Conservation (phyloP, 1,139 yeast species). For the Taphrina wiesneri region DNA sequence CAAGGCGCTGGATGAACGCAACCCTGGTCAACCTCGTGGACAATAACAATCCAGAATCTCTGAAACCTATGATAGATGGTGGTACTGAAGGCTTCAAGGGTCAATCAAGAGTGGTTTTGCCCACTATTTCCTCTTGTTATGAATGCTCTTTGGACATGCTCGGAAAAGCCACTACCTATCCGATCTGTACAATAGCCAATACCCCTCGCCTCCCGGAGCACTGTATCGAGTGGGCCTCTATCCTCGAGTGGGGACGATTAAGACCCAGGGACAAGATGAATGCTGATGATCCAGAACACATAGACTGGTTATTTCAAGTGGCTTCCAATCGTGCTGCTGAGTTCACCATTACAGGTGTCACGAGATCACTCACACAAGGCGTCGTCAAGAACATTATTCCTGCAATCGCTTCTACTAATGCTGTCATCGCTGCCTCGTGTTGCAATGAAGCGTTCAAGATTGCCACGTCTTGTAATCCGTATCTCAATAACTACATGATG, state of each 20-base stretch:
- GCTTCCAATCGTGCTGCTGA: constrained; percentile 62
- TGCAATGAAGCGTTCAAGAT: constrained; percentile 85
- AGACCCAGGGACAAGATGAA: constrained; percentile 55
- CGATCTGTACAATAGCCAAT: constrained; percentile 91
- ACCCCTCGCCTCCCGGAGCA: constrained; percentile 94
- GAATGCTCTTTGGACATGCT: constrained; percentile 85
- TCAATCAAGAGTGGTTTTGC: constrained; percentile 82
- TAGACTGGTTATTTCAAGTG: constrained; percentile 61
- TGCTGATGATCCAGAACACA: constrained; percentile 68
- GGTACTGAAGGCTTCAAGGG: constrained; percentile 97
- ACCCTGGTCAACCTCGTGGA: constrained; percentile 66
- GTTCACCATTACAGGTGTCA: constrained; percentile 71
- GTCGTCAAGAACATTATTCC: constrained; percentile 92
- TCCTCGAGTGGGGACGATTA: constrained; percentile 67
- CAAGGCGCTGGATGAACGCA: constrained; percentile 88
- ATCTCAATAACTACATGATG: constrained; percentile 78
- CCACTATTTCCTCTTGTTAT: constrained; percentile 83
- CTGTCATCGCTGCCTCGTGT: constrained; percentile 87
- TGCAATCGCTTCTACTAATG: constrained; percentile 91
- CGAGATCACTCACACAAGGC: constrained; percentile 71
- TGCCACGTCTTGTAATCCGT: constrained; percentile 67
- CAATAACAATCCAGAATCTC: constrained; percentile 52
- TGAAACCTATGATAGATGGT: constrained; percentile 88
- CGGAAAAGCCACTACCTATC: constrained; percentile 70
- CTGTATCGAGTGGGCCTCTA: constrained; percentile 88